These are phyloP conservation scores for Stephania yunnanensis DNA, from an alignment of 164 flowering plant genomes.

Conservation along the genomic window DNA sequence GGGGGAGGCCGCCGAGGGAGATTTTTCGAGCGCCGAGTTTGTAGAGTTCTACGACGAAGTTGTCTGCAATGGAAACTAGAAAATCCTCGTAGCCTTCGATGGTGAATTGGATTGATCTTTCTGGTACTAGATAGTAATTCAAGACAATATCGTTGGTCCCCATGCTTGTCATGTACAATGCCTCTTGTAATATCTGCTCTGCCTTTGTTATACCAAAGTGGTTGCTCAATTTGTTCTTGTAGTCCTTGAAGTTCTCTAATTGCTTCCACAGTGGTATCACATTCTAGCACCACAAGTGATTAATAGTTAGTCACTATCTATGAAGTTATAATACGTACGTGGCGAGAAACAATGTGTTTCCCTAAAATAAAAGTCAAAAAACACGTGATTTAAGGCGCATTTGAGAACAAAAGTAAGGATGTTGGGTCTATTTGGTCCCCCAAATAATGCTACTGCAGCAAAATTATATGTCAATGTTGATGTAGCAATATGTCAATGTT, in stretches of 20 bases:
- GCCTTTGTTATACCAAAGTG: conserved; percentile 2
- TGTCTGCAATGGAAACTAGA: conserved; percentile 3
- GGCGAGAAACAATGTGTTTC: too few species aligned
- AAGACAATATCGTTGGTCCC: conserved; percentile 13
- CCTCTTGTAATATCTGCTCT: background rate
- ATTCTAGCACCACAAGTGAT: background rate
- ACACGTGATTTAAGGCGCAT: too few species aligned
- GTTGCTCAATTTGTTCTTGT: background rate
- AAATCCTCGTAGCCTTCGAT: conserved; percentile 11
- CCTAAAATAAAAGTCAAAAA: too few species aligned
- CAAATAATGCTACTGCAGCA: too few species aligned
- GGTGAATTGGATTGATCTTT: conserved; percentile 9
- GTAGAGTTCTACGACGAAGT: conserved; percentile 4
- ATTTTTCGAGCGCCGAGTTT: conserved; percentile 14
- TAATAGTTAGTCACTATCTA: background rate
- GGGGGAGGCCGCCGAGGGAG: conserved; percentile 10
- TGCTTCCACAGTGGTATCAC: conserved; percentile 20
- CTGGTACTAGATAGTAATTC: conserved; percentile 6
- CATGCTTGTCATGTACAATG: conserved; percentile 11
- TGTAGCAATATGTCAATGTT: too few species aligned
- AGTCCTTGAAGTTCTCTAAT: conserved; percentile 13
- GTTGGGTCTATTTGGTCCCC: too few species aligned
- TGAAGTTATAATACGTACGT: background rate
- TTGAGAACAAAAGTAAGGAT: too few species aligned
- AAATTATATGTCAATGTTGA: too few species aligned